phyloP scores from a whole-genome alignment of 495 filamentous ascomycete species.

The Friedmanniomyces endolithicus region DNA sequence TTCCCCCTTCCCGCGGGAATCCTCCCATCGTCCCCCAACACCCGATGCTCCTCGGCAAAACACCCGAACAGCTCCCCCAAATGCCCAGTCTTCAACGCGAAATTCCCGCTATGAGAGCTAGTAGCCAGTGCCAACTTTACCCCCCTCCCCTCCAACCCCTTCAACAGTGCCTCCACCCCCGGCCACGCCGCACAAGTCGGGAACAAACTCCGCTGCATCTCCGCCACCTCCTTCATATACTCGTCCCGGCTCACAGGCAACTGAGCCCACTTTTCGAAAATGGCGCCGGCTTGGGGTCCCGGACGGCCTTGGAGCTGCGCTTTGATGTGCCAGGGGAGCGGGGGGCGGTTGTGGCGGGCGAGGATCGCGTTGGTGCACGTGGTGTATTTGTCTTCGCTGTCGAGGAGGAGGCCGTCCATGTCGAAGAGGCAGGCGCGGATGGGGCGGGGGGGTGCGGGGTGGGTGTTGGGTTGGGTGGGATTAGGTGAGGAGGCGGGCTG shows the following conservation, averaged over 20 bases:
- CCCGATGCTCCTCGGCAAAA: constrained; percentile 54
- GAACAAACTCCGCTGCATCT: constrained; percentile 59
- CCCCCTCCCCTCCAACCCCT: constrained; percentile 30
- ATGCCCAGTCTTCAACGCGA: constrained; percentile 66
- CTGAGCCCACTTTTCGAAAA: constrained; percentile 75
- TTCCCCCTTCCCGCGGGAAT: constrained; percentile 76
- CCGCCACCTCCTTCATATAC: constrained; percentile 44
- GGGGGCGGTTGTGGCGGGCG: constrained; percentile 52
- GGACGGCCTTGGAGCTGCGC: constrained; percentile 91
- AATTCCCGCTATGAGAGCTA: constrained; percentile 58
- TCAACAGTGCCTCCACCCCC: constrained; percentile 60
- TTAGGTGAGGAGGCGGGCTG: not conserved
- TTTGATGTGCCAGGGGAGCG: constrained; percentile 85
- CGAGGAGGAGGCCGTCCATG: constrained; percentile 92
- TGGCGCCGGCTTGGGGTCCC: constrained; percentile 46
- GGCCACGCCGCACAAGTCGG: constrained; percentile 61
- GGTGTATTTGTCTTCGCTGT: constrained; percentile 90
- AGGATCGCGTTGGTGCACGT: constrained; percentile 71
- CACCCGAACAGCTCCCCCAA: constrained; percentile 57
- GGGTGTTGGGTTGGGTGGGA: not conserved
- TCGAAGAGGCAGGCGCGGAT: constrained; percentile 93
- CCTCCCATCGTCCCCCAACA: constrained; percentile 77
- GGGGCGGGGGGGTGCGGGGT: not conserved
- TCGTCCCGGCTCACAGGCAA: constrained; percentile 61
- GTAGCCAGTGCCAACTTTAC: constrained; percentile 82